Conservation (phyloP, 2,329 filamentous ascomycete species). For the Colletotrichum viniferum region DNA sequence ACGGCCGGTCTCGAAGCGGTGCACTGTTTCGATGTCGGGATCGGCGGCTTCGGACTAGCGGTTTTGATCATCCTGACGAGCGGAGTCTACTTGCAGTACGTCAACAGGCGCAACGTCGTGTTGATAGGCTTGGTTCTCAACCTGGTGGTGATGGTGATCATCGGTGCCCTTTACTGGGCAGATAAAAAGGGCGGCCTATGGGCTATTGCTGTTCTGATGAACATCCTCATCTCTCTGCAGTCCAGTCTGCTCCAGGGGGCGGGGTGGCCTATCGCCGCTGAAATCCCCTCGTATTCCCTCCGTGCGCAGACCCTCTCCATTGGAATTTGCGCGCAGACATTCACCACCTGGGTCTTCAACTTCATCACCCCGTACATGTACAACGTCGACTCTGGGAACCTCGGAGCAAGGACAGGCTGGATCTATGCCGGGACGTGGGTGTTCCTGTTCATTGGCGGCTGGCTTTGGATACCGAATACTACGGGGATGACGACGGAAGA, state of each 20-base stretch:
- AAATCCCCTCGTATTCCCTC: not conserved
- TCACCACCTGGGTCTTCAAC: not conserved
- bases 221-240: not conserved
- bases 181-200: not conserved
- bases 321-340: not conserved
- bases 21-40: not conserved
- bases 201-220: not conserved
- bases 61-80: not conserved
- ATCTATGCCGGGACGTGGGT: not conserved
- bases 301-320: not conserved
- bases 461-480: not conserved
- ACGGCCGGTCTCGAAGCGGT: not conserved
- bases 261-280: not conserved
- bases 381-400: not conserved
- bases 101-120: not conserved
- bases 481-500: not conserved
- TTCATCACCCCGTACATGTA: not conserved
- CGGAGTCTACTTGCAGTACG: not conserved
- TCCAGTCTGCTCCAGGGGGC: not conserved
- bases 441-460: not conserved
- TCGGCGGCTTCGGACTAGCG: not conserved
- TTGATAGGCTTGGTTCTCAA: not conserved
- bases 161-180: not conserved
- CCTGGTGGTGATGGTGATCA: not conserved
- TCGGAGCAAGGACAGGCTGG: not conserved